A percentile compares a stretch with the other conserved stretches of the same genome.
These are phyloP conservation scores for Orbilia quercus DNA, from an alignment of 2,329 filamentous ascomycete genomes.

Conservation along the genomic window DNA sequence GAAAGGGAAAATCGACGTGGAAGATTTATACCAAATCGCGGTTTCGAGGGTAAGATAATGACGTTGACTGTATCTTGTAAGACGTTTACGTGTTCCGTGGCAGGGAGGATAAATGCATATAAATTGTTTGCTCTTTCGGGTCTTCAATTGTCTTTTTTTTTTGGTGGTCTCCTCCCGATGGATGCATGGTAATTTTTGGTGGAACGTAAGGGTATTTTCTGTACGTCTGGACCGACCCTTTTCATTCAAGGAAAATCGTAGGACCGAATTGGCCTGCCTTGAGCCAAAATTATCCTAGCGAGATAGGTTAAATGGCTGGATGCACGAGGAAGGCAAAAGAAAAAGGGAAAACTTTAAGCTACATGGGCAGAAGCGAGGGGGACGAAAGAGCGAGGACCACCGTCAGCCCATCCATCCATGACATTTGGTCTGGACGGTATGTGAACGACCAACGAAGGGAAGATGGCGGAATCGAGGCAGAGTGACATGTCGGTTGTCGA, in stretches of 20 bases:
- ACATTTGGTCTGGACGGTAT: not conserved
- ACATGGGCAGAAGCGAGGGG: constrained; percentile 41
- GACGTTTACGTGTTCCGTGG: constrained; percentile 47
- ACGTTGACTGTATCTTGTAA: constrained; percentile 46
- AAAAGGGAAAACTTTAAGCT: constrained; percentile 30
- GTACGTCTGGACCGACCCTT: not conserved
- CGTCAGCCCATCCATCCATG: constrained; percentile 39
- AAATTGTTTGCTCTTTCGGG: too few species aligned
- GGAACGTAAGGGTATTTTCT: too few species aligned
- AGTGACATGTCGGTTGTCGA: constrained; percentile 11
- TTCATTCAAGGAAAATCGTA: constrained; percentile 54
- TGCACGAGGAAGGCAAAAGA: constrained; percentile 44
- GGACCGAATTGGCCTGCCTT: constrained; percentile 24
- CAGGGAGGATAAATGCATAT: constrained; percentile 18
- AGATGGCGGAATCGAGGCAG: constrained; percentile 17
- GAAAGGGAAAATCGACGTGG: too few species aligned
- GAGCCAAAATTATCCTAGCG: constrained; percentile 30
- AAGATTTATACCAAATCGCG: constrained; percentile 21
- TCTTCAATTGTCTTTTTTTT: constrained; percentile 28
- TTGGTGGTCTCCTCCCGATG: constrained; percentile 17
- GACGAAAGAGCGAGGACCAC: not conserved
- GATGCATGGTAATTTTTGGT: constrained; percentile 6
- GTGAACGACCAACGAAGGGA: not conserved
- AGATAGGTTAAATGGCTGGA: constrained; percentile 51
- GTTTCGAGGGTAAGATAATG: constrained; percentile 35